Base-by-base conservation (phyloP, 1,139 yeast species). In the Hyphopichia pseudoburtonii region DNA sequence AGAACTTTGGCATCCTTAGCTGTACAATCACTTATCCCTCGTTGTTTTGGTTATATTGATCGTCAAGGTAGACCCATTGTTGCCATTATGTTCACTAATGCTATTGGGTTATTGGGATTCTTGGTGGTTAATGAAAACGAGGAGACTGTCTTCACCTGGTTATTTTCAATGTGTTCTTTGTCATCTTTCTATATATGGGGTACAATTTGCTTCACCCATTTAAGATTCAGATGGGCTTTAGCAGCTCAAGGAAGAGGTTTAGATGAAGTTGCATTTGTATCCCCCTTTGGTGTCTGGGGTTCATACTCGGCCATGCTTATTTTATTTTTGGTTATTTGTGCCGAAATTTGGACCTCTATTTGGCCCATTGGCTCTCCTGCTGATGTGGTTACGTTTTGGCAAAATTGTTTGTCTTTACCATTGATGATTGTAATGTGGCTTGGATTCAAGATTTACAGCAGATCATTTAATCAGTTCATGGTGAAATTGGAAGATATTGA, bases 131-230 rank as follows among this genome's bases (percentile, higher is more conserved):
- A 68, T 38, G 60, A 66, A 23, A 69, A 78, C 32, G 71, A 80
- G 48, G 60, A 53, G 10, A 56, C 62, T 2, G 73, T 82, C 3
- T 82, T 82, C 66, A 66, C 75, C 11, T 82, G 88, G 88, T 66
- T 82, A 42, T 76, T 81, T 50, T 76, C 86, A 19, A 56, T 84
- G 25, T 83, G 86, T 38, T 82, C 86, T 6, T 74, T 82, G 56
- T 68, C 78, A 39, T 60, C 82, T 42, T 58, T 82, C 62, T 81
- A 76, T 62, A 68, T 76, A 39, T 69, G 86, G 76, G 57, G 57
- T 29, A 54, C 66, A 17, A 63, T 68, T 40, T 68, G 71, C 37
- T 54, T 64, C 34, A 54, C 66, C 24, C 73, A 69, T 43, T 50
- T 67, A 14, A 54, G 73, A 45, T 67, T 66, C 54, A 62, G 74